Conservation (phyloP, 768 basidiomycete species). For the Suillus subaureus region DNA sequence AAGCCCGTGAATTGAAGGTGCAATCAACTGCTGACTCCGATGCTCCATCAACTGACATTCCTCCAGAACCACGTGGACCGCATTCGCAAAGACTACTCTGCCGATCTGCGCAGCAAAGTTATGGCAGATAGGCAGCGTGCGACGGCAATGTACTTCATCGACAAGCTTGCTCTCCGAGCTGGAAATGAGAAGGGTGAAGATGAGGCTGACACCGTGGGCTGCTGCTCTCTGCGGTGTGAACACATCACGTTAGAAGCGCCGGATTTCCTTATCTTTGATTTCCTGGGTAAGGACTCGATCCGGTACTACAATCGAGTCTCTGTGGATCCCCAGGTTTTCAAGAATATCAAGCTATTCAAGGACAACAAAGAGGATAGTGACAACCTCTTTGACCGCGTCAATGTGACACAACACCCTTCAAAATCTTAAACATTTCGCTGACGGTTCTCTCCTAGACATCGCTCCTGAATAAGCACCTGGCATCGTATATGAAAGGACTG, state of each 20-base stretch:
- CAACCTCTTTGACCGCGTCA: slow-evolving; percentile 92
- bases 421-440: slow-evolving; percentile 3
- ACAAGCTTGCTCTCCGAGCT: slow-evolving; percentile 93
- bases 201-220: slow-evolving; percentile 98
- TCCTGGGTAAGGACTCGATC: slow-evolving; percentile 99
- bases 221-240: slow-evolving; percentile 95
- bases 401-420: slow-evolving; percentile 44
- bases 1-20: slow-evolving; percentile 95
- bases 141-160: slow-evolving; percentile 99
- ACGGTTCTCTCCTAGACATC: slow-evolving; percentile 56
- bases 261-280: slow-evolving; percentile 91
- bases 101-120: slow-evolving; percentile 84
- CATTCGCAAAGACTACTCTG: slow-evolving; percentile 87
- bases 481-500: slow-evolving; percentile 93
- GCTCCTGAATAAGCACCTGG: slow-evolving; percentile 88
- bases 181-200: slow-evolving; percentile 99
- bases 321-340: slow-evolving; percentile 93
- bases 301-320: slow-evolving; percentile 92
- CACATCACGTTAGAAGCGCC: slow-evolving; percentile 93
- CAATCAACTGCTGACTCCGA: slow-evolving; percentile 4
- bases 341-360: slow-evolving; percentile 98
- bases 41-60: slow-evolving; percentile 12
- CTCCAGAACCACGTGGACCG: slow-evolving; percentile 83
- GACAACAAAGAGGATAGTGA: slow-evolving; percentile 88
- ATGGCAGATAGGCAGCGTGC: slow-evolving; percentile 96